phyloP scores from a whole-genome alignment of 2,329 filamentous ascomycete species.

The Hypoxylon sp. region DNA sequence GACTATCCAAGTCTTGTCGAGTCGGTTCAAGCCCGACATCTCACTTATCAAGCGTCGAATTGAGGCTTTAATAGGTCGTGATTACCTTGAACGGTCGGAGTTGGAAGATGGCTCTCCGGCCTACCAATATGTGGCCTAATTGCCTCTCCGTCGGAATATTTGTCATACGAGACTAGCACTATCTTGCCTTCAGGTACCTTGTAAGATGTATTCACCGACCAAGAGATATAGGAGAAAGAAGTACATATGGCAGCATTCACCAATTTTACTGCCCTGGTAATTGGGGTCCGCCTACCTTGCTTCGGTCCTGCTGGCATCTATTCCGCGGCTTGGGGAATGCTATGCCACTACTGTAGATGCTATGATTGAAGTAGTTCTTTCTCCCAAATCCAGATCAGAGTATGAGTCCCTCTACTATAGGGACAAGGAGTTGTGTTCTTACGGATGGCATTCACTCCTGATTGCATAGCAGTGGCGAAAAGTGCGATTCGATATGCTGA shows the following conservation, averaged over 20 bases:
- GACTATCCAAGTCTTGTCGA: conserved; percentile 77
- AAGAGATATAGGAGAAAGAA: neutral
- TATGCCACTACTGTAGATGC: neutral
- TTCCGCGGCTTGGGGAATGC: neutral
- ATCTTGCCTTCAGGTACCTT: conserved; percentile 4
- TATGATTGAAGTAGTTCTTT: neutral
- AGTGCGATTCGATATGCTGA: conserved; percentile 3
- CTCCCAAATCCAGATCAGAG: neutral
- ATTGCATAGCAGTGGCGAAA: conserved; percentile 38
- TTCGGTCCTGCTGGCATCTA: neutral
- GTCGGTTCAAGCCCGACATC: conserved; percentile 82
- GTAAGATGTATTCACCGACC: neutral
- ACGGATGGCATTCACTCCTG: neutral
- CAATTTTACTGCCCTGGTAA: neutral
- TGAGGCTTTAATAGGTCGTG: conserved; percentile 81
- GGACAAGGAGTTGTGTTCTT: neutral
- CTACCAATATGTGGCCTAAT: conserved; percentile 80
- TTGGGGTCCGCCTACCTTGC: too few relatives aligned
- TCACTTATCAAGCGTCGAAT: conserved; percentile 86
- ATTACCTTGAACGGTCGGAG: conserved; percentile 85
- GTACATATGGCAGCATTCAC: neutral
- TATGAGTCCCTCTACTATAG: conserved; percentile 13
- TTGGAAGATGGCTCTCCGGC: conserved; percentile 75
- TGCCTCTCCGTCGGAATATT: neutral
- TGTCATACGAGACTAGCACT: conserved; percentile 10